A percentile compares a stretch with the other conserved stretches of the same genome.
phyloP scores from a whole-genome alignment of 192 early-diverging fungal species.

The Backusella morwellensis region DNA sequence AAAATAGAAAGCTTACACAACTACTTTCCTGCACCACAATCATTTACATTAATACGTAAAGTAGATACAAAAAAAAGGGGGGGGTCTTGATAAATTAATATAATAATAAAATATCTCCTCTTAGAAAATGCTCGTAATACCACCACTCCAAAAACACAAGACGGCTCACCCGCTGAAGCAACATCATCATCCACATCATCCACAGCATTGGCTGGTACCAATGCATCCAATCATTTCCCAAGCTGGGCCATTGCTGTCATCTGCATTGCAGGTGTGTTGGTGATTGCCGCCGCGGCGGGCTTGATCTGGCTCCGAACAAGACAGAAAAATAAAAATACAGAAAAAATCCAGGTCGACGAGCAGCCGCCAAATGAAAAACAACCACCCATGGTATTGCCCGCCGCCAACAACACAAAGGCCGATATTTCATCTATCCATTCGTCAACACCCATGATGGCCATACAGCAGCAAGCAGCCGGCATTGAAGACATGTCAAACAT shows the following conservation, averaged over 20 bases:
- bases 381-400: neutral
- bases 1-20: neutral
- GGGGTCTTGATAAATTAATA: neutral
- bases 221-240: constrained; percentile 4
- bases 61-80: neutral
- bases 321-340: constrained; percentile 8
- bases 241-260: constrained; percentile 40
- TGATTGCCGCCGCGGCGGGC: constrained; percentile 15
- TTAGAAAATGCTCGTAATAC: constrained; percentile 29
- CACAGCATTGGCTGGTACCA: neutral
- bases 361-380: neutral
- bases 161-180: neutral
- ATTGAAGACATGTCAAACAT: neutral
- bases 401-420: neutral
- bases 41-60: constrained; percentile 28
- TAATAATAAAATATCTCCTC: constrained; percentile 4
- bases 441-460: constrained; percentile 11
- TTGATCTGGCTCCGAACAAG: constrained; percentile 8
- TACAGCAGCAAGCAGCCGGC: neutral
- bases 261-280: constrained; percentile 16
- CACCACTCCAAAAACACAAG: neutral
- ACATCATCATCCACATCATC: neutral
- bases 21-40: constrained; percentile 17
- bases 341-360: neutral
- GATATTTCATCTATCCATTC: constrained; percentile 18